Conservation (phyloP, 495 filamentous ascomycete genomes). For the Annulohypoxylon maeteangense region DNA sequence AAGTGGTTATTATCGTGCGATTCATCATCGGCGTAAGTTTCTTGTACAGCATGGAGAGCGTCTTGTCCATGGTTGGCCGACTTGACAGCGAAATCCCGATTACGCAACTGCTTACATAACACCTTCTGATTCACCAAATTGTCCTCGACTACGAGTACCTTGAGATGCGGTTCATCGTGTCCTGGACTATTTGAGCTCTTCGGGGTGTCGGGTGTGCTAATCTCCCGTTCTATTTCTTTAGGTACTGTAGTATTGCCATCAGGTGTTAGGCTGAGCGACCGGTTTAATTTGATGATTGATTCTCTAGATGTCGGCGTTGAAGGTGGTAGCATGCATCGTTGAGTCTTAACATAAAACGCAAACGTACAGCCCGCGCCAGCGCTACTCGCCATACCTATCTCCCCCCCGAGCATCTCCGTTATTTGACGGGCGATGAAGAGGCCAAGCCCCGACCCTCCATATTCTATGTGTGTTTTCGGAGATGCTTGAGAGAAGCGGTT, state of each 20-base stretch:
- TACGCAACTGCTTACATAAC: slow-evolving; percentile 69
- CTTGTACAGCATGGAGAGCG: slow-evolving; percentile 65
- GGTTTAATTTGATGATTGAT: slow-evolving; percentile 20
- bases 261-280: slow-evolving; percentile 41
- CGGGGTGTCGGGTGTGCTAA: background rate
- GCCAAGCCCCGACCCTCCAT: slow-evolving; percentile 81
- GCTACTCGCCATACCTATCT: slow-evolving; percentile 76
- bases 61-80: slow-evolving; percentile 81
- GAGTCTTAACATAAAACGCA: slow-evolving; percentile 77
- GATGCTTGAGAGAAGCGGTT: slow-evolving; percentile 81
- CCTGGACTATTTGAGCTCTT: too few relatives aligned
- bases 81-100: slow-evolving; percentile 70
- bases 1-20: slow-evolving; percentile 50
- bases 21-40: slow-evolving; percentile 35
- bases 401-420: slow-evolving; percentile 78
- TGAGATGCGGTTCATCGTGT: slow-evolving; percentile 34
- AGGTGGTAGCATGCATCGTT: slow-evolving; percentile 4
- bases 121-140: slow-evolving; percentile 81
- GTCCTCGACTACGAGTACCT: slow-evolving; percentile 77
- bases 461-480: slow-evolving; percentile 76
- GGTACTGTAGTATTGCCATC: slow-evolving; percentile 32
- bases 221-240: slow-evolving; percentile 13
- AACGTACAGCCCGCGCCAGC: slow-evolving; percentile 78
- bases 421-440: slow-evolving; percentile 79
- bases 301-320: background rate